Evolutionary conservation across 2,329 filamentous ascomycete species (phyloP), one percentile per base, ranked within the genome.

Genomic region (Byssothecium circinans): DNA sequence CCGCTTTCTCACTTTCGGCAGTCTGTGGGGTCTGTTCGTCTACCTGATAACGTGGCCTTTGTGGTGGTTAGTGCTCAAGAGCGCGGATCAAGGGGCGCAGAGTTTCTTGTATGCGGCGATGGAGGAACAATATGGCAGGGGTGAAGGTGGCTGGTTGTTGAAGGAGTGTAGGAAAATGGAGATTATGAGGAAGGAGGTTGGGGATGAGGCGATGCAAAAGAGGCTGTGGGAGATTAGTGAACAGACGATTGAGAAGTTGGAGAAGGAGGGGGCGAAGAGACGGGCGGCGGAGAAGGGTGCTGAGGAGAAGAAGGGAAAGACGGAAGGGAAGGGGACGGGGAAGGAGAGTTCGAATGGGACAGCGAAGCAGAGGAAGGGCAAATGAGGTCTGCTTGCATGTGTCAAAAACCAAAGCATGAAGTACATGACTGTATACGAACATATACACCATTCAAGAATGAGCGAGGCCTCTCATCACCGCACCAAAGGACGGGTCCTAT

Each of bases 41-140:
- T 99, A 99, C 70, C 69, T 96, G 7, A 36, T 87, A 10, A 82
- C 84, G 27, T 99, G 92, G 78, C 80, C 87, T 1, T 57, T 95
- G 0, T 89, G 88, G 69, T 97, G 92, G 89, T 71, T 99, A 18
- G 70, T 96, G 1, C 77, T 99, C 43, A 97, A 99, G 72, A 91
- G 88, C 27, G 82, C 91, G 0, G 74, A 85, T 43, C 85, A 88
- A 73, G 94, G 89, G 2, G 89, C 92, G 0, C 91, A 99, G 73
- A 91, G 88, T 4, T 84, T 97, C 38, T 75, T 97, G 8, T 86
- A 86, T 57, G 91, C 91, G 0, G 85, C 85, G 1, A 95, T 96
- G 89, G 91, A 96, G 45, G 81, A 81, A 2, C 77, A 79, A 2
- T 82, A 91, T 41, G 83, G 81, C 3, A 79, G 85, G 40, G 85